Base-by-base conservation (phyloP, 2,329 filamentous ascomycete species). In the Aspergillus quadrilineatus region DNA sequence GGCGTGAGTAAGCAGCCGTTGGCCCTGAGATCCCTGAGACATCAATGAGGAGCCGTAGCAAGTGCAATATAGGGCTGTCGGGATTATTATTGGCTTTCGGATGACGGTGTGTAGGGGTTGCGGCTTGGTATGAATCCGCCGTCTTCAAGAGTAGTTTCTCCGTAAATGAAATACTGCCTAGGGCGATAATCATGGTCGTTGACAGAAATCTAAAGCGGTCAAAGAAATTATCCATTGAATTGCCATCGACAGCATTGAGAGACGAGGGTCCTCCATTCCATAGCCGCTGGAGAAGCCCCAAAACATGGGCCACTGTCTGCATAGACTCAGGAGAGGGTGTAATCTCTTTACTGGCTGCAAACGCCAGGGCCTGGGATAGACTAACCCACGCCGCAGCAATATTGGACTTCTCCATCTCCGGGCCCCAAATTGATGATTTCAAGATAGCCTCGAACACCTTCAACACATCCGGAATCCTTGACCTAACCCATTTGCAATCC, bases 401-500 rank as follows among this genome's bases (percentile, higher is more conserved):
- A 39, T 70, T 63, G 3, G 73, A 75, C 12, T 65, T 62, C 22
- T 65, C 57, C 3, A 81, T 73, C 32, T 79, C 74, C 9, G 75
- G 69, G 56, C 70, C 73, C 77, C 80, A 84, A 14, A 81, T 72
- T 1, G 78, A 78, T 8, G 73, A 73, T 49, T 77, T 76, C 29
- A 87, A 70, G 6, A 85, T 72, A 2, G 74, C 74, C 63, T 85
- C 81, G 15, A 87, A 75, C 4, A 85, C 77, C 10, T 73, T 75
- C n/a, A 96, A 82, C 4, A 97, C 81, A 43, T 80, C 81, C 1
- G 77, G 69, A 4, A 88, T 78, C 59, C 90, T 90, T 57, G 84
- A 87, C 52, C 93, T 85, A 10, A 95, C 80, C 94, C 94, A 99
- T 77, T 89, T 91, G 4, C 89, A 81, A 66, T 97, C 92, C 6